Evolutionary conservation across 768 basidiomycete genomes (phyloP).

Genomic region (Boletus fagicola): DNA sequence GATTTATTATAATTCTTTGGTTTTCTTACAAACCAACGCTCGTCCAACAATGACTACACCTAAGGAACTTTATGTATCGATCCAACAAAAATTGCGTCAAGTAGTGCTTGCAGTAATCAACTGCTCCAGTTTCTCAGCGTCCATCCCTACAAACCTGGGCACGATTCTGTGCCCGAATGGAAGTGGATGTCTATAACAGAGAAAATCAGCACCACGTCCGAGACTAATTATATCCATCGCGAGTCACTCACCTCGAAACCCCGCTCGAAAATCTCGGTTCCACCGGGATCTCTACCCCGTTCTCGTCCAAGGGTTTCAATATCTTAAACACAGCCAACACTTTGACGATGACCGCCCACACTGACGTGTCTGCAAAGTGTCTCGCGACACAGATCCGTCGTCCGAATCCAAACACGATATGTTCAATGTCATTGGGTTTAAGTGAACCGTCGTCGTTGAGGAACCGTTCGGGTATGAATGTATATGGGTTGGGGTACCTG

Average conservation of each 20-base stretch:
- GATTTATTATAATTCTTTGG: no score
- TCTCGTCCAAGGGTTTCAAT: conserved; percentile 6
- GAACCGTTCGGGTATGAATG: conserved; percentile 40
- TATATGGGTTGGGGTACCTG: conserved; percentile 35
- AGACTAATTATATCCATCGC: no score
- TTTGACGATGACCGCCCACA: conserved; percentile 13
- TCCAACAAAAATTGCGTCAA: no score
- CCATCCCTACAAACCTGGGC: not conserved
- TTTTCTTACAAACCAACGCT: no score
- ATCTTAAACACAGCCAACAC: conserved; percentile 16
- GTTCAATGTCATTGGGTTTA: conserved; percentile 1
- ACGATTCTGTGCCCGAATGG: conserved; percentile 3
- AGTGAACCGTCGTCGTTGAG: conserved; percentile 26
- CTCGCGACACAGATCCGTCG: conserved; percentile 23
- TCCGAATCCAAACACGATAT: conserved; percentile 25
- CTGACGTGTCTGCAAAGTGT: conserved; percentile 17
- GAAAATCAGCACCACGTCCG: not conserved
- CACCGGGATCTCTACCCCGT: conserved; percentile 4
- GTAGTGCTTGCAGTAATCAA: not conserved
- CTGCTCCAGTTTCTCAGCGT: not conserved
- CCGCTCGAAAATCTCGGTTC: not conserved
- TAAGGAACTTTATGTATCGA: not conserved
- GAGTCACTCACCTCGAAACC: no score
- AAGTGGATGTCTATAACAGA: not conserved
- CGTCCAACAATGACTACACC: no score